phyloP scores from a whole-genome alignment of 257 asterid genomes.

The Leptodermis oblonga region DNA sequence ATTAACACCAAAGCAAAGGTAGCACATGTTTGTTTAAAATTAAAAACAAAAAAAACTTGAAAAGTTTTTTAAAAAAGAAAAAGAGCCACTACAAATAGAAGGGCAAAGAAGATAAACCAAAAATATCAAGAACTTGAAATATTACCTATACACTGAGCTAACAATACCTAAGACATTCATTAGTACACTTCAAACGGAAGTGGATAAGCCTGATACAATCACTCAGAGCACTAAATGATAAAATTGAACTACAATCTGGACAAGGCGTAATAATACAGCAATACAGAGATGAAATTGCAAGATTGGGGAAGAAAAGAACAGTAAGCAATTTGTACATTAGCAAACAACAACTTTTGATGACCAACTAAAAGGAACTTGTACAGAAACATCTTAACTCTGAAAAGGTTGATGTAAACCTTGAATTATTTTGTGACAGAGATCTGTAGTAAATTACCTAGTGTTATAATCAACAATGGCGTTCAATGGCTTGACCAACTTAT shows the following conservation, averaged over 20 bases:
- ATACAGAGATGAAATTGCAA: not conserved
- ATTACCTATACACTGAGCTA: not conserved
- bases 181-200: not conserved
- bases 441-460: slow-evolving; percentile 57
- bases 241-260: not conserved
- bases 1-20: not conserved
- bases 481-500: slow-evolving; percentile 85
- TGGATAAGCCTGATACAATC: not conserved
- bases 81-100: not conserved
- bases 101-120: not conserved
- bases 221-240: not conserved
- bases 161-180: not conserved
- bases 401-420: not conserved
- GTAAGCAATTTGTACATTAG: not conserved
- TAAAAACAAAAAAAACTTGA: too few relatives aligned
- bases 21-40: slow-evolving; percentile 2
- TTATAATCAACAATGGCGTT: slow-evolving; percentile 87
- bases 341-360: not conserved
- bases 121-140: too few relatives aligned
- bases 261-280: not conserved
- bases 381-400: not conserved
- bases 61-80: not conserved
- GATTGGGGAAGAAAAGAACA: not conserved
- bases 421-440: slow-evolving; percentile 5
- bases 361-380: not conserved